Percentiles rank a stretch among this genome's conserved stretches.
phyloP scores from a whole-genome alignment of 2,329 filamentous ascomycete genomes.

The Setomelanomma holmii region DNA sequence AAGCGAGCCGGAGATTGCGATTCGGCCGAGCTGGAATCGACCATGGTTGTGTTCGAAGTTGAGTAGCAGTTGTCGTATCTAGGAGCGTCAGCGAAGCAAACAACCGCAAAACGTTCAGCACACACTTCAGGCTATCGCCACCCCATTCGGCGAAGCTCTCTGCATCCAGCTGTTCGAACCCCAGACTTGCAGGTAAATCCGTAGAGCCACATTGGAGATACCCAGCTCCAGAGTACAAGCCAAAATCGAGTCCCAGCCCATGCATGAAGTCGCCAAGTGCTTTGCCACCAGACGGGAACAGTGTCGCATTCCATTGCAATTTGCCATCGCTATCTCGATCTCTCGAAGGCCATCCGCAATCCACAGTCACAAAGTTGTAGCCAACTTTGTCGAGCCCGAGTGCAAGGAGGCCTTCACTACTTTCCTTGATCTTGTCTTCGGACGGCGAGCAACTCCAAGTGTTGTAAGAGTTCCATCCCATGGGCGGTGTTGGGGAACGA shows the following conservation, averaged over 20 bases:
- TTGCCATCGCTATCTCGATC: conserved; percentile 52
- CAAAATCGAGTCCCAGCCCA: conserved; percentile 58
- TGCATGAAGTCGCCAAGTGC: conserved; percentile 61
- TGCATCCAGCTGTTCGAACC: conserved; percentile 65
- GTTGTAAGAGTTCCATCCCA: conserved; percentile 68
- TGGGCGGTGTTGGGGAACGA: conserved; percentile 34
- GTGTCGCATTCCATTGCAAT: conserved; percentile 58
- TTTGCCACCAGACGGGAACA: conserved; percentile 60
- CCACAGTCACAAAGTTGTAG: conserved; percentile 64
- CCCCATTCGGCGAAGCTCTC: conserved; percentile 59
- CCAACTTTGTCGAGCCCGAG: conserved; percentile 60
- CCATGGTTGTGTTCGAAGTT: conserved; percentile 44
- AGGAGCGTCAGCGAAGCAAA: conserved; percentile 12
- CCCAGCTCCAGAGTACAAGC: conserved; percentile 59
- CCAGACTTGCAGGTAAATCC: conserved; percentile 54
- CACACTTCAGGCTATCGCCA: conserved; percentile 57
- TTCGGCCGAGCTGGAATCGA: conserved; percentile 40
- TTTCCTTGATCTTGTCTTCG: conserved; percentile 58
- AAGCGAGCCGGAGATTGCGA: conserved; percentile 38
- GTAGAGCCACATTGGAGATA: conserved; percentile 51
- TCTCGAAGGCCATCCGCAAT: conserved; percentile 64
- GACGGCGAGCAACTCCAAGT: conserved; percentile 59
- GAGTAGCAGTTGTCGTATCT: conserved; percentile 43
- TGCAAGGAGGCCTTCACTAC: conserved; percentile 62
- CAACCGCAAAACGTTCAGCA: too few relatives aligned